Conservation (phyloP, 1,284 basidiomycete species). For the Blastosporella zonata region DNA sequence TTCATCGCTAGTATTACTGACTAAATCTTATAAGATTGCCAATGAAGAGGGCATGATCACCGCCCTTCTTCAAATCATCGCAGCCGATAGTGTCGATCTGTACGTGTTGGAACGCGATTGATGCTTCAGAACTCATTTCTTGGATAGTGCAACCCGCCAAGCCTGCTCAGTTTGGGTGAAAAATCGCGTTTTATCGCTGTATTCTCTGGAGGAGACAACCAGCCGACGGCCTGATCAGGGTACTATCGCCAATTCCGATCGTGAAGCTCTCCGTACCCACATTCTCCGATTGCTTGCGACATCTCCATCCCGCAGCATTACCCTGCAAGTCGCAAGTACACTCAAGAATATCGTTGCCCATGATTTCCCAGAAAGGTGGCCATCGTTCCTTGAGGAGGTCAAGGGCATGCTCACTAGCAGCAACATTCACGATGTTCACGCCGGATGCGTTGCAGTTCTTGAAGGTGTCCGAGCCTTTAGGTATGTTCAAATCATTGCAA, state of each 20-base stretch:
- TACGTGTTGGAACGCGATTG: slow-evolving; percentile 51
- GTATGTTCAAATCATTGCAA: slow-evolving; percentile 23
- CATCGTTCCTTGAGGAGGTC: slow-evolving; percentile 58
- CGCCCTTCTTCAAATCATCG: slow-evolving; percentile 79
- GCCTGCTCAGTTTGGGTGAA: slow-evolving; percentile 83
- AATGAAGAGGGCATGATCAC: slow-evolving; percentile 76
- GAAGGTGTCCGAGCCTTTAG: slow-evolving; percentile 74
- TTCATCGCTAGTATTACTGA: slow-evolving; percentile 7
- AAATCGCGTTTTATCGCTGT: slow-evolving; percentile 72
- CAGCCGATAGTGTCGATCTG: slow-evolving; percentile 71
- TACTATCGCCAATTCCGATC: slow-evolving; percentile 64
- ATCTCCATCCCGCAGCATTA: slow-evolving; percentile 65
- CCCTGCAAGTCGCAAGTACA: slow-evolving; percentile 68
- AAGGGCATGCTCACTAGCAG: slow-evolving; percentile 61
- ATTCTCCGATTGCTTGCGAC: slow-evolving; percentile 68
- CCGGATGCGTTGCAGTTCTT: slow-evolving; percentile 72
- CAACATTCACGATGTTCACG: slow-evolving; percentile 69
- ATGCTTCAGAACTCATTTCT: slow-evolving; percentile 12
- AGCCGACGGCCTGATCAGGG: slow-evolving; percentile 52
- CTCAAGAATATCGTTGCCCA: slow-evolving; percentile 68
- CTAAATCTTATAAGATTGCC: slow-evolving; percentile 49
- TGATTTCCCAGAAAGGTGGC: slow-evolving; percentile 79
- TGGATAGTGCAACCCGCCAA: slow-evolving; percentile 67
- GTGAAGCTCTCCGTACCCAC: slow-evolving; percentile 61
- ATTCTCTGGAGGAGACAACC: slow-evolving; percentile 44